phyloP scores from a whole-genome alignment of 805 yeast species.

The Isabelozyma heimii region DNA sequence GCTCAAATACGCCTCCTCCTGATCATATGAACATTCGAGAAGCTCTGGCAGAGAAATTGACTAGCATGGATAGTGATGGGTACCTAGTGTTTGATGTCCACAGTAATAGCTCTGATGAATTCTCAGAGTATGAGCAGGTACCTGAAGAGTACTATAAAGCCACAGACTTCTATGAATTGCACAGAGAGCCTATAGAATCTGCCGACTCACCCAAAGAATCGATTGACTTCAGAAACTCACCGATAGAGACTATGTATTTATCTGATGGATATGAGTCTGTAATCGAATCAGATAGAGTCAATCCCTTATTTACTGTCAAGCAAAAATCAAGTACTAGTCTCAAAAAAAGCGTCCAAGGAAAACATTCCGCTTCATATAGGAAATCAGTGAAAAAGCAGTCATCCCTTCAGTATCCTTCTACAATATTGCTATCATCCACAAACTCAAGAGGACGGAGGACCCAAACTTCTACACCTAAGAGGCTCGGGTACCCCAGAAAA shows the following conservation, averaged over 20 bases:
- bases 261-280: constrained; percentile 7
- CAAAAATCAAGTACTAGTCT: background rate
- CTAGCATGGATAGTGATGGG: background rate
- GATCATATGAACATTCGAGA: background rate
- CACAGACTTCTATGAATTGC: too few species aligned
- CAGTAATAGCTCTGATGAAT: background rate
- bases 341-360: background rate
- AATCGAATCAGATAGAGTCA: constrained; percentile 12
- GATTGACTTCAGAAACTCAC: background rate
- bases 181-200: too few species aligned
- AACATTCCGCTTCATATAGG: background rate
- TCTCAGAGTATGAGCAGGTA: background rate
- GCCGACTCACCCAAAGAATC: background rate
- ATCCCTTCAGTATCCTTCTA: background rate
- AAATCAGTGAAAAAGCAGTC: background rate
- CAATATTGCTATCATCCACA: too few species aligned
- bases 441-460: too few species aligned
- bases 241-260: background rate
- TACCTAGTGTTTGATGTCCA: background rate
- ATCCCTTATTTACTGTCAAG: background rate
- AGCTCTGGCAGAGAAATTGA: background rate
- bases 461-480: too few species aligned
- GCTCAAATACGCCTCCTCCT: background rate
- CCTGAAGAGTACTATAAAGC: background rate
- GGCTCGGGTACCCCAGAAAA: too few species aligned